These are phyloP conservation scores for Leccinum subfulvum DNA, from an alignment of 1,284 basidiomycete species.

Conservation along the genomic window DNA sequence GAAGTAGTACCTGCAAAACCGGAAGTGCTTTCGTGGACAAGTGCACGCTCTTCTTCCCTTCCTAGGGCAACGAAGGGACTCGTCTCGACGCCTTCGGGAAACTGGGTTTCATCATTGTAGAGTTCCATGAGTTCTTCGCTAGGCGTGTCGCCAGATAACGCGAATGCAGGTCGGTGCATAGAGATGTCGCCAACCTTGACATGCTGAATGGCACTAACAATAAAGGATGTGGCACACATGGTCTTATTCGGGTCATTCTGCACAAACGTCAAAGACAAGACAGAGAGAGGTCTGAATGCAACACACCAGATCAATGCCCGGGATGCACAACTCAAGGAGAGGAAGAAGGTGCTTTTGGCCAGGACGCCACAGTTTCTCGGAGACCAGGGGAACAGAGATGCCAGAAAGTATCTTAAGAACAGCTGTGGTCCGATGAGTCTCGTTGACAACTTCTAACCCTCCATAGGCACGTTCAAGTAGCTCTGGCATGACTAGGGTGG, in stretches of 20 bases:
- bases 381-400: conserved; percentile 77
- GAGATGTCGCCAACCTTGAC: conserved; percentile 84
- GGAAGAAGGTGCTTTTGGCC: conserved; percentile 90
- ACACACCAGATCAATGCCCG: conserved; percentile 83
- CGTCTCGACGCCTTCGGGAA: conserved; percentile 57
- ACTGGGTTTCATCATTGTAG: conserved; percentile 40
- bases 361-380: conserved; percentile 75
- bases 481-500: conserved; percentile 87
- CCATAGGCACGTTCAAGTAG: conserved; percentile 90
- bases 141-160: conserved; percentile 51
- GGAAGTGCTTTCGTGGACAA: conserved; percentile 77
- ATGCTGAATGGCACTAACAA: conserved; percentile 75
- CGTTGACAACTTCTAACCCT: conserved; percentile 90
- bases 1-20: conserved; percentile 65
- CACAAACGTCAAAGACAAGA: conserved; percentile 8
- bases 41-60: conserved; percentile 69
- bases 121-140: conserved; percentile 57
- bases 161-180: conserved; percentile 52
- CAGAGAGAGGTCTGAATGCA: background rate
- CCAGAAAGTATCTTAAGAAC: conserved; percentile 87
- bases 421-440: conserved; percentile 91
- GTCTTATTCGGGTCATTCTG: conserved; percentile 95
- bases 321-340: conserved; percentile 86
- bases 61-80: conserved; percentile 52
- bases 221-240: conserved; percentile 76